Evolutionary conservation across 2,329 filamentous ascomycete genomes (phyloP), one percentile per base, ranked within the genome.

Genomic region (Myriangium duriaei): DNA sequence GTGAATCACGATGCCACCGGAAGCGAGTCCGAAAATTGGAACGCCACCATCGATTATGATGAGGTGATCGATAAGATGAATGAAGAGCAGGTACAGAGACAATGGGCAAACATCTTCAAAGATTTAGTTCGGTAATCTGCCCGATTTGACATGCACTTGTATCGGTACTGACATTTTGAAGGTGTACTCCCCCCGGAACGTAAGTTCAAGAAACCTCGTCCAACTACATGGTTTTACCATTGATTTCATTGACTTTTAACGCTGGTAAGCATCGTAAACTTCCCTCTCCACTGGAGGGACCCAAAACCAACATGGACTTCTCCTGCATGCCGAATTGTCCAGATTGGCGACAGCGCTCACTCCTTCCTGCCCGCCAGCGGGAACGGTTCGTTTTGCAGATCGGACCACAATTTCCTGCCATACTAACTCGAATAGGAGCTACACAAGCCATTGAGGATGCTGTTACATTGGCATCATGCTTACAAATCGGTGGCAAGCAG

Each of bases 401-500:
- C n/a, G n/a, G n/a, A n/a, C 21, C 21, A 26, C 21, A 26, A 7
- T 26, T 26, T 26, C 21, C n/a, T 26, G 21, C 21, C 21, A 7
- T n/a, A 26, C 7, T 26, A 7, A 26, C 7, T 7, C 21, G n/a
- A 26, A n/a, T n/a, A 7, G 64, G 64, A 31, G 64, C 62, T 2
- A 65, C 62, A 11, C 61, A 64, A 42, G 62, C 63, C n/a, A 64
- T 67, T 24, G 62, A 67, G 47, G 60, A 67, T 45, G 58, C 62
- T 17, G 54, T 67, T 17, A 58, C 61, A 9, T 49, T 69, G 37
- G 63, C 63, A 5, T 56, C 62, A 1, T 67, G 64, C 44, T 49
- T 69, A 11, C 59, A 67, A 40, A 52, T 67, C 15, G 61, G 55
- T 3, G 64, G 62, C 11, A 60, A 55, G 39, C 47, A 58, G 6